phyloP scores from a whole-genome alignment of 2,329 filamentous ascomycete genomes.

The Clonostachys chloroleuca region DNA sequence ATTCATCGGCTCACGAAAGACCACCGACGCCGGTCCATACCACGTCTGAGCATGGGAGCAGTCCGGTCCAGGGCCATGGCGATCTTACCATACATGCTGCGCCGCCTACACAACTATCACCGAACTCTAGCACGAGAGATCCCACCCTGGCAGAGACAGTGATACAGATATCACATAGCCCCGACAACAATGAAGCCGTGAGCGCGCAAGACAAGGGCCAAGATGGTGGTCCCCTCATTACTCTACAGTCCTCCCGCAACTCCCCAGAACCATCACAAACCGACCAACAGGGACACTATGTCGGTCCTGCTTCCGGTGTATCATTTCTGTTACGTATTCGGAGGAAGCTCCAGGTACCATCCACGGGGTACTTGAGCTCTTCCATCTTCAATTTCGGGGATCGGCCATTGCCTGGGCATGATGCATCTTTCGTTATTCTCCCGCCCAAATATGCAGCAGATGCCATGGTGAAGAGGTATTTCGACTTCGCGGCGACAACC shows the following conservation, averaged over 20 bases:
- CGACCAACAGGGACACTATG: constrained; percentile 22
- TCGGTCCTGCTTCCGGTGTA: constrained; percentile 21
- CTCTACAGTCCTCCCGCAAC: constrained; percentile 4
- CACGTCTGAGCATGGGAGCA: too few species aligned
- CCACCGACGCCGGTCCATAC: too few species aligned
- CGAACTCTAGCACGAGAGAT: too few species aligned
- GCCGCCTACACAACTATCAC: too few species aligned
- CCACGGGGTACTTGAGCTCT: constrained; percentile 9
- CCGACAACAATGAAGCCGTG: too few species aligned
- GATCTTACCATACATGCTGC: too few species aligned
- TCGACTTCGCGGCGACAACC: constrained; percentile 52
- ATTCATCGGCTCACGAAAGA: too few species aligned
- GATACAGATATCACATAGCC: too few species aligned
- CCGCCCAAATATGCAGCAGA: constrained; percentile 26
- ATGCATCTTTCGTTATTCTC: constrained; percentile 29
- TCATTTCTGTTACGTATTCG: constrained; percentile 21
- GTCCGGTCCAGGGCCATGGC: too few species aligned
- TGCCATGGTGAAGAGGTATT: constrained; percentile 41
- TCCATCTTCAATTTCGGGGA: constrained; percentile 45
- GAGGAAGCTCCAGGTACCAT: constrained; percentile 13
- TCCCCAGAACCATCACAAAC: constrained; percentile 21
- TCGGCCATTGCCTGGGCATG: constrained; percentile 34
- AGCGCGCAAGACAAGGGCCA: too few species aligned
- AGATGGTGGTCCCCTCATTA: too few species aligned
- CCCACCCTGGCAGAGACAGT: too few species aligned